Conservation (phyloP, 2,329 filamentous ascomycete species). For the Lecanoromycetidae sp. region DNA sequence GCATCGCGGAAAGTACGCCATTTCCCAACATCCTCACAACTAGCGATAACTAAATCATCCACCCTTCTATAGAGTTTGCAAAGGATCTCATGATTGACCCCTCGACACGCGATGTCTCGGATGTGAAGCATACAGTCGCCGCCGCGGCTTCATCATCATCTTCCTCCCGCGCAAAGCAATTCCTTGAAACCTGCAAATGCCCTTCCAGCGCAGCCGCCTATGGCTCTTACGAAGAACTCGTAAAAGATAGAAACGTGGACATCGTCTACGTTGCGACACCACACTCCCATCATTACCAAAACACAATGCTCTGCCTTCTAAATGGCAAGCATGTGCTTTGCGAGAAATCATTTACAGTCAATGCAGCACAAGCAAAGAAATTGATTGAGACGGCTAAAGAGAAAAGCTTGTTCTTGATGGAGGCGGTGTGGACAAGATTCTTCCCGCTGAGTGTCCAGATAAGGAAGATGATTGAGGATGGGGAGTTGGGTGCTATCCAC, state of each 20-base stretch:
- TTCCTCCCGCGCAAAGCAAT: conserved; percentile 54
- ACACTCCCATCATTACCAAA: conserved; percentile 88
- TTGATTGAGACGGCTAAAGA: conserved; percentile 59
- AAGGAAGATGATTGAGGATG: conserved; percentile 36
- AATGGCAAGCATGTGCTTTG: conserved; percentile 81
- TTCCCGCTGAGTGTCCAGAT: conserved; percentile 73
- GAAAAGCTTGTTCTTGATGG: conserved; percentile 60
- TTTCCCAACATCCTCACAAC: not conserved
- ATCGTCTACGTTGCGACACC: conserved; percentile 84
- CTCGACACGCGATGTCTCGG: conserved; percentile 52
- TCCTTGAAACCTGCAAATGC: conserved; percentile 60
- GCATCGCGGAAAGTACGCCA: conserved; percentile 26
- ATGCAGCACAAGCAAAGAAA: conserved; percentile 60
- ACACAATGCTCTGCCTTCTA: conserved; percentile 70
- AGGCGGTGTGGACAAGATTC: conserved; percentile 81
- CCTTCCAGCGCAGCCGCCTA: conserved; percentile 59
- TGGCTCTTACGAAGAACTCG: conserved; percentile 70
- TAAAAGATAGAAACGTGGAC: conserved; percentile 65
- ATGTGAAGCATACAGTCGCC: conserved; percentile 64
- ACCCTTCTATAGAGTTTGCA: conserved; percentile 42
- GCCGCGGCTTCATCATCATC: conserved; percentile 72
- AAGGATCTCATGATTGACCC: conserved; percentile 70
- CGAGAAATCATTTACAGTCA: conserved; percentile 84
- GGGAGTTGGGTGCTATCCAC: conserved; percentile 43
- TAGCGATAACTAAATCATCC: conserved; percentile 4